Evolutionary conservation across 2,329 filamentous ascomycete species (phyloP).

Genomic region (Arthrocladium fulminans): DNA sequence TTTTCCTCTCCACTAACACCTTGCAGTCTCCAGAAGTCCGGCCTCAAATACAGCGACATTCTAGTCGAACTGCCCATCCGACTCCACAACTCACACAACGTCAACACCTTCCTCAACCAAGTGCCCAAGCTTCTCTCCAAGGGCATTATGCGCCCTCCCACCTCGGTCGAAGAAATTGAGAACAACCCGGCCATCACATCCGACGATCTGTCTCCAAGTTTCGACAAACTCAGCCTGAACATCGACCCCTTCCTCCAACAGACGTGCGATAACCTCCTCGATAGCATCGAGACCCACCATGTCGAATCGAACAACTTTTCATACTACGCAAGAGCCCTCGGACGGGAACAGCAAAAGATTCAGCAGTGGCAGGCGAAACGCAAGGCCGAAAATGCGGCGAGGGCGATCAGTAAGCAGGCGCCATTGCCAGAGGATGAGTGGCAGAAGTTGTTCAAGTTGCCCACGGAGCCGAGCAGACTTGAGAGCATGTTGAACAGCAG

Average conservation of each 20-base stretch:
- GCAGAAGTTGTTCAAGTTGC: slow-evolving; percentile 96
- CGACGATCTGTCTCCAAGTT: slow-evolving; percentile 71
- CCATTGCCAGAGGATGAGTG: slow-evolving; percentile 93
- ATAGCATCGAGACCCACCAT: slow-evolving; percentile 96
- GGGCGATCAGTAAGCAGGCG: slow-evolving; percentile 76
- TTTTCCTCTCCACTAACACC: slow-evolving; percentile 21
- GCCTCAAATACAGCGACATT: slow-evolving; percentile 88
- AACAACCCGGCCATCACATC: slow-evolving; percentile 51
- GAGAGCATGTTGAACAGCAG: slow-evolving; percentile 91
- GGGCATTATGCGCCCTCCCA: slow-evolving; percentile 51
- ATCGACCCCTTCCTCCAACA: slow-evolving; percentile 98
- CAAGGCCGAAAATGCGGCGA: slow-evolving; percentile 85
- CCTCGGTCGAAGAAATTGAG: slow-evolving; percentile 69
- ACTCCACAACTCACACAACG: slow-evolving; percentile 94
- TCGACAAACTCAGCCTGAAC: slow-evolving; percentile 80
- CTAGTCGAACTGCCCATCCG: slow-evolving; percentile 79
- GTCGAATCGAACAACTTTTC: slow-evolving; percentile 99
- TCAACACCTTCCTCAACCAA: slow-evolving; percentile 95
- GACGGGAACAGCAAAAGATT: slow-evolving; percentile 93
- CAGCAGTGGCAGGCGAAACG: slow-evolving; percentile 93
- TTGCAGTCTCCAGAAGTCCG: slow-evolving; percentile 80
- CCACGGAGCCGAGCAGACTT: slow-evolving; percentile 82
- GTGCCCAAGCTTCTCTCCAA: slow-evolving; percentile 55
- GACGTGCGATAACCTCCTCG: slow-evolving; percentile 90
- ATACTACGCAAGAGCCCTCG: slow-evolving; percentile 88